Conservation (phyloP, 2,329 filamentous ascomycete genomes). For the Ophiocordyceps polyrhachis-furcata region DNA sequence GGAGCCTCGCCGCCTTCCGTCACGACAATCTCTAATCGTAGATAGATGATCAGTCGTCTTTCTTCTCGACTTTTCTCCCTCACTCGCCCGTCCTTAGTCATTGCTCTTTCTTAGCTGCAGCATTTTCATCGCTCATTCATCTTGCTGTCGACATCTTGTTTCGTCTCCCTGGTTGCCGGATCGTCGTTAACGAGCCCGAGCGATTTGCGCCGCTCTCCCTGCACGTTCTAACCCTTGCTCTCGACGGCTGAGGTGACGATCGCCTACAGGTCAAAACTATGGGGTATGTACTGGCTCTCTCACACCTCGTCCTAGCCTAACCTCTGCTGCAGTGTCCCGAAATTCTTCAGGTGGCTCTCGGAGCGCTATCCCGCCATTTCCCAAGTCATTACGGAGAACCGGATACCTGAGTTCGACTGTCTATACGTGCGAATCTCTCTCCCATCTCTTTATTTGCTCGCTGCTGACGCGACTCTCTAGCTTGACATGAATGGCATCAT, state of each 20-base stretch:
- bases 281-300: conserved; percentile 9
- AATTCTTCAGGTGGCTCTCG: conserved; percentile 98
- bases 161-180: not conserved
- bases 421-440: conserved; percentile 47
- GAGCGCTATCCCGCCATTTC: conserved; percentile 98
- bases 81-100: not conserved
- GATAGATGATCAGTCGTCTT: not conserved
- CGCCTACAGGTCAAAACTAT: conserved; percentile 6
- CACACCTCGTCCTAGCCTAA: conserved; percentile 1
- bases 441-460: not conserved
- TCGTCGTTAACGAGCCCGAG: not conserved
- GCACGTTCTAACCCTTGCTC: not conserved
- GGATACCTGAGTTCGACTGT: conserved; percentile 97
- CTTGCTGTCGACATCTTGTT: not conserved
- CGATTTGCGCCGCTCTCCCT: not conserved
- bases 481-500: conserved; percentile 99
- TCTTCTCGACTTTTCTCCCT: not conserved
- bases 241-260: not conserved
- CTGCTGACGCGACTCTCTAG: conserved; percentile 19
- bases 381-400: conserved; percentile 94
- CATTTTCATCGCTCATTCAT: not conserved
- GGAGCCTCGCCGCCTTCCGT: not conserved
- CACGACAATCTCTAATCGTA: not conserved
- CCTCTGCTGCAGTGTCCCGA: conserved; percentile 39
- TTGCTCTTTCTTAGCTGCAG: not conserved